These are phyloP conservation scores for Glonium stellatum DNA, from an alignment of 495 filamentous ascomycete species.

Conservation along the genomic window DNA sequence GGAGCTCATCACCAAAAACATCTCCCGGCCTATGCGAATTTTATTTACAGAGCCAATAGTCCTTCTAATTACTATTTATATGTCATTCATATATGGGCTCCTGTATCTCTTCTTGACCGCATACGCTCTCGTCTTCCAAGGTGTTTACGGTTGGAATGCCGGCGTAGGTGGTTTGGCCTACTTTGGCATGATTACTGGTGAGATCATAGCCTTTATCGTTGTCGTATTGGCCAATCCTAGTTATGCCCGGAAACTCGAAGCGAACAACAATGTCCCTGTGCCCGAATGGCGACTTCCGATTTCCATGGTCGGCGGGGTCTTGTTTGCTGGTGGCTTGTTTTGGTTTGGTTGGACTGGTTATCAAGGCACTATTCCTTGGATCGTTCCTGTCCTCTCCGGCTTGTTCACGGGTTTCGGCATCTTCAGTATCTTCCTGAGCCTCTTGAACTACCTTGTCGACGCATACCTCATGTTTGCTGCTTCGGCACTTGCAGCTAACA, in stretches of 20 bases:
- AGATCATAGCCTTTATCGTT: neutral
- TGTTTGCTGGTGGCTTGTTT: neutral
- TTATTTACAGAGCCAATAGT: constrained; percentile 1
- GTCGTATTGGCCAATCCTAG: neutral
- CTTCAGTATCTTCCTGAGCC: constrained; percentile 14
- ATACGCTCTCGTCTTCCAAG: constrained; percentile 37
- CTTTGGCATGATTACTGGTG: neutral
- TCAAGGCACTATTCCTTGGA: constrained; percentile 15
- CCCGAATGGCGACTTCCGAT: neutral
- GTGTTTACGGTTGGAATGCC: constrained; percentile 16
- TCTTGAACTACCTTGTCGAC: constrained; percentile 29
- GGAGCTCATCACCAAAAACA: neutral
- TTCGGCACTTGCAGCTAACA: constrained; percentile 35
- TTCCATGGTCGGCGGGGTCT: neutral
- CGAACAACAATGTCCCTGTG: neutral
- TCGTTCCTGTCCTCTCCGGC: constrained; percentile 15
- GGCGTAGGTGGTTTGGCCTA: constrained; percentile 23
- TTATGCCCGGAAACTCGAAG: neutral
- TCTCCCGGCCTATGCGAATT: neutral
- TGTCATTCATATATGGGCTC: constrained; percentile 30
- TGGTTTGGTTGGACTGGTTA: constrained; percentile 1
- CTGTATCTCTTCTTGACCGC: constrained; percentile 37
- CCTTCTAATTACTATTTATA: neutral
- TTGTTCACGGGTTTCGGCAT: constrained; percentile 25
- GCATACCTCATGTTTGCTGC: constrained; percentile 29